Evolutionary conservation across 306 rosid species (phyloP).

Genomic region (Vigna angularis): DNA sequence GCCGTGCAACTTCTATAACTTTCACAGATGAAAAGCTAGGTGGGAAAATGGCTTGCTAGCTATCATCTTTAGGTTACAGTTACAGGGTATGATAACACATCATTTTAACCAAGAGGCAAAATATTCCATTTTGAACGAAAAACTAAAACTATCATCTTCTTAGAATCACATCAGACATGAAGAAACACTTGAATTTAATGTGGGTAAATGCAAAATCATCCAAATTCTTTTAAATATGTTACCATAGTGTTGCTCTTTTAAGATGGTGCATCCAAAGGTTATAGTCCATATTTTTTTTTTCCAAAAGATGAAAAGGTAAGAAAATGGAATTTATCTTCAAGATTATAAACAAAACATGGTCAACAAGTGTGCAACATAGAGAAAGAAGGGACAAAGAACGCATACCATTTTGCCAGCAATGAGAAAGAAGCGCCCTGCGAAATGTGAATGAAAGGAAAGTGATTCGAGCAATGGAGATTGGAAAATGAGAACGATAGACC

Average conservation of each 20-base stretch:
- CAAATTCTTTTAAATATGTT: too few species aligned
- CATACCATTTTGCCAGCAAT: constrained; percentile 74
- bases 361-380: neutral
- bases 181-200: neutral
- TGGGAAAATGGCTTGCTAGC: neutral
- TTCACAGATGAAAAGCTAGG: neutral
- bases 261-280: constrained; percentile 15
- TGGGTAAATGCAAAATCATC: neutral
- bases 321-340: constrained; percentile 9
- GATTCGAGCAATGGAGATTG: constrained; percentile 42
- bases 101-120: neutral
- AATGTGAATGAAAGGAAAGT: constrained; percentile 43
- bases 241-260: neutral
- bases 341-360: constrained; percentile 2
- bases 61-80: neutral
- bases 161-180: neutral
- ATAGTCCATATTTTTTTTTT: neutral
- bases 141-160: neutral
- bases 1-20: constrained; percentile 13
- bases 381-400: neutral
- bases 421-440: constrained; percentile 53
- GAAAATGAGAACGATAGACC: constrained; percentile 41
- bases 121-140: neutral
- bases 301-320: neutral
- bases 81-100: neutral